A percentile compares a stretch with the other conserved stretches of the same genome.
These are phyloP conservation scores for Gaertneriomyces semiglobifer DNA, from an alignment of 192 early-diverging fungal species.

Conservation along the genomic window DNA sequence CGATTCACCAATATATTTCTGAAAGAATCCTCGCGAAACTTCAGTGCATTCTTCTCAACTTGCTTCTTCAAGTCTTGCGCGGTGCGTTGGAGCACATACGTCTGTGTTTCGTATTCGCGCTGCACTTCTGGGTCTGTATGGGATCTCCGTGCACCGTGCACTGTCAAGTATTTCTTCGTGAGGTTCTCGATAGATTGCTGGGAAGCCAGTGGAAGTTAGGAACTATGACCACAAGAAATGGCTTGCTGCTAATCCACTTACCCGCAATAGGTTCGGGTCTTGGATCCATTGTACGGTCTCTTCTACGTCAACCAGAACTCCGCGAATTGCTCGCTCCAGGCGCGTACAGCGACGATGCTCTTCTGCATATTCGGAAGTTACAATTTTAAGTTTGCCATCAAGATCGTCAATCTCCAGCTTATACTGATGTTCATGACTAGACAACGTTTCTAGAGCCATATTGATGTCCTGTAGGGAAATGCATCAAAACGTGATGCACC, in stretches of 20 bases:
- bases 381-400: constrained; percentile 15
- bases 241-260: background rate
- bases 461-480: constrained; percentile 38
- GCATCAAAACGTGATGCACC: background rate
- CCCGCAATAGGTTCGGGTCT: constrained; percentile 41
- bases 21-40: constrained; percentile 43
- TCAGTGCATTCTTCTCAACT: constrained; percentile 29
- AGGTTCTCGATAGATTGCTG: constrained; percentile 17
- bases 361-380: constrained; percentile 26
- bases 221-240: background rate
- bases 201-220: background rate
- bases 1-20: constrained; percentile 43
- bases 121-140: constrained; percentile 41
- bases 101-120: constrained; percentile 38
- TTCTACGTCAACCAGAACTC: constrained; percentile 38
- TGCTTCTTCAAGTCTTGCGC: constrained; percentile 25
- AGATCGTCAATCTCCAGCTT: constrained; percentile 33
- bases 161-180: constrained; percentile 26
- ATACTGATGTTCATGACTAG: constrained; percentile 30
- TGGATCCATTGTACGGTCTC: constrained; percentile 45
- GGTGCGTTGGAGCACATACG: constrained; percentile 30
- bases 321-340: constrained; percentile 26
- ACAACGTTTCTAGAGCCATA: constrained; percentile 37
- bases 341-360: constrained; percentile 38
- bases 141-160: constrained; percentile 13